Percentiles rank a stretch among this genome's conserved stretches.
Evolutionary conservation across 345 rosid species (phyloP).

Genomic region (Citrus glauca): DNA sequence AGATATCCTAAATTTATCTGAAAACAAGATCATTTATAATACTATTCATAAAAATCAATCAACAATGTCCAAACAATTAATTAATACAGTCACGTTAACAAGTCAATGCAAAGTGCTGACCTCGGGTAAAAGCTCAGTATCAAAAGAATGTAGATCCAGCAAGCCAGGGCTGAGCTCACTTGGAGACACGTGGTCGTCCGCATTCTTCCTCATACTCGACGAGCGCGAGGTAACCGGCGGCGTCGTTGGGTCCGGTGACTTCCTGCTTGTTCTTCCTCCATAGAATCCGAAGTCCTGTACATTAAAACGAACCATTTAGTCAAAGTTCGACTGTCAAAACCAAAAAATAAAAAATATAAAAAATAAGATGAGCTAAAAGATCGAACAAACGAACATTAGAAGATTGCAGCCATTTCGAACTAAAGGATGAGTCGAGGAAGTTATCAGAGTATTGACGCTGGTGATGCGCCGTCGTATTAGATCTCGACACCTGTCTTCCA

Average conservation of each 20-base stretch:
- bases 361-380: neutral
- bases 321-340: neutral
- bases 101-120: constrained; percentile 3
- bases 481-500: constrained; percentile 44
- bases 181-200: constrained; percentile 30
- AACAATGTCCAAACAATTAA: neutral
- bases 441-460: constrained; percentile 52
- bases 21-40: neutral
- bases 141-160: constrained; percentile 60
- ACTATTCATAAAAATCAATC: neutral
- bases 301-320: neutral
- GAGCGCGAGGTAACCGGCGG: constrained; percentile 35
- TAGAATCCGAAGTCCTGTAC: constrained; percentile 33
- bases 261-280: constrained; percentile 24
- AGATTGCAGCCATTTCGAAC: constrained; percentile 40
- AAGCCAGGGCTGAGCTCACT: constrained; percentile 45
- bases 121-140: constrained; percentile 56
- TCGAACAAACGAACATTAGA: constrained; percentile 11
- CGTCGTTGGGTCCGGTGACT: constrained; percentile 23
- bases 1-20: neutral
- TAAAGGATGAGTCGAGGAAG: constrained; percentile 36
- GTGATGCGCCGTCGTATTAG: constrained; percentile 40
- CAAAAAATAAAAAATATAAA: neutral
- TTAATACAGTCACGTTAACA: too few species aligned
- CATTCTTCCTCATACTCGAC: constrained; percentile 38